phyloP scores from a whole-genome alignment of 1,139 yeast genomes.

The Blastobotrys elegans region DNA sequence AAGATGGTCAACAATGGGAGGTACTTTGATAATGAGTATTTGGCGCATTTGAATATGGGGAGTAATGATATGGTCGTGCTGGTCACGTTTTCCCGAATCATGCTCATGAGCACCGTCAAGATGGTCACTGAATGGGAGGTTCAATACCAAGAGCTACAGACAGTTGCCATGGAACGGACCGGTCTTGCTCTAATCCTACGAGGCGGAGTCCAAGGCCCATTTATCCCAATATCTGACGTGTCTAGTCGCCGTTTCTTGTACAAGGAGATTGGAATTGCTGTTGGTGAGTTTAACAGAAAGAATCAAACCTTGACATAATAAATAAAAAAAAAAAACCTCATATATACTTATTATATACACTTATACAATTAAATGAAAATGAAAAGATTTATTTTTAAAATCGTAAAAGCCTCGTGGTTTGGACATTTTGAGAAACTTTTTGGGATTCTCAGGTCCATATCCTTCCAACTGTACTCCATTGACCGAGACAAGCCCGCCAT shows the following conservation, averaged over 20 bases:
- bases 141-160: slow-evolving; percentile 52
- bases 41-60: slow-evolving; percentile 71
- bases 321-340: no score
- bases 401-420: slow-evolving; percentile 14
- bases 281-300: slow-evolving; percentile 57
- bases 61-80: slow-evolving; percentile 67
- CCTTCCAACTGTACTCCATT: slow-evolving; percentile 18
- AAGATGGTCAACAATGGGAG: slow-evolving; percentile 78
- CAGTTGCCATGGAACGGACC: slow-evolving; percentile 71
- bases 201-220: slow-evolving; percentile 58
- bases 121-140: slow-evolving; percentile 64
- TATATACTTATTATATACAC: background rate
- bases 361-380: slow-evolving; percentile 1
- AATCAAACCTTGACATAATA: slow-evolving; percentile 28
- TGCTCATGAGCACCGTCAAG: slow-evolving; percentile 62
- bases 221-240: slow-evolving; percentile 74
- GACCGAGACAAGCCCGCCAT: slow-evolving; percentile 17
- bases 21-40: slow-evolving; percentile 63
- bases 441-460: slow-evolving; percentile 15
- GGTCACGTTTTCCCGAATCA: slow-evolving; percentile 66
- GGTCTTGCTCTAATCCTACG: slow-evolving; percentile 70
- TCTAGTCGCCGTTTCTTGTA: slow-evolving; percentile 63
- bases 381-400: background rate
- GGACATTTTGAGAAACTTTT: slow-evolving; percentile 15
- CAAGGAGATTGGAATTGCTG: slow-evolving; percentile 74